Base-by-base conservation (phyloP, 192 early-diverging fungal species). In the Geranomyces michiganensis region DNA sequence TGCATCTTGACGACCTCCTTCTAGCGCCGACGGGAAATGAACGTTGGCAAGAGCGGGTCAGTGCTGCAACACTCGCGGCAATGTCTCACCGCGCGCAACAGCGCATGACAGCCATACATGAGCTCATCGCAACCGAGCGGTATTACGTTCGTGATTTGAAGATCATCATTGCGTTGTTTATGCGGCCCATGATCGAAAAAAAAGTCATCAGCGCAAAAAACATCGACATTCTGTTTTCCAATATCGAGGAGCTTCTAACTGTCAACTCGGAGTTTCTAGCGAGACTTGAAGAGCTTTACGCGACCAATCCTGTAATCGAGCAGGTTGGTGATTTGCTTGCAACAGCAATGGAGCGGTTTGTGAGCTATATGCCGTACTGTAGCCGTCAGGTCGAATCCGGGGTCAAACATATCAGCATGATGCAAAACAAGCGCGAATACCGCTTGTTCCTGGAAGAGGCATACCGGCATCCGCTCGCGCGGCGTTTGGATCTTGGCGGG, bases 121-220 rank as follows among this genome's bases (percentile, higher is more conserved):
- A 86, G 67, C 67, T 86, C 27, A 74, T 86, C 7, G 65, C 53
- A 29, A 86, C 85, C 8, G 85, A 86, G 62, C 41, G 76, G 22
- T 80, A 84, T 60, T 86, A 86, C 68, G 82, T 86, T 41, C 68
- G 82, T 12, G 85, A 86, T 49, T 44, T 86, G 19, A 72, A 76
- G 26, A 79, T 86, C 45, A 84, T 86, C 32, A 78, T 83, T 62
- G 81, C 80, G 29, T 76, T 73, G 14, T 86, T 86, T 58, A 81
- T 82, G 76, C 72, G 69, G 61, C 85, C 85, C 2, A 74, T 86
- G 76, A 22, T 53, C 0, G 69, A 77, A 14, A 31, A 44, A 14
- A 80, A 81, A 47, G 63, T 73, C 33, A 44, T 73, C 13, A 45
- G 21, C 12, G 31, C 63, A 24, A 83, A 81, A 67, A 72, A 75